A percentile compares a stretch with the other conserved stretches of the same genome.
phyloP scores from a whole-genome alignment of 148 eudicot genomes.

The Polygonum maritimum region DNA sequence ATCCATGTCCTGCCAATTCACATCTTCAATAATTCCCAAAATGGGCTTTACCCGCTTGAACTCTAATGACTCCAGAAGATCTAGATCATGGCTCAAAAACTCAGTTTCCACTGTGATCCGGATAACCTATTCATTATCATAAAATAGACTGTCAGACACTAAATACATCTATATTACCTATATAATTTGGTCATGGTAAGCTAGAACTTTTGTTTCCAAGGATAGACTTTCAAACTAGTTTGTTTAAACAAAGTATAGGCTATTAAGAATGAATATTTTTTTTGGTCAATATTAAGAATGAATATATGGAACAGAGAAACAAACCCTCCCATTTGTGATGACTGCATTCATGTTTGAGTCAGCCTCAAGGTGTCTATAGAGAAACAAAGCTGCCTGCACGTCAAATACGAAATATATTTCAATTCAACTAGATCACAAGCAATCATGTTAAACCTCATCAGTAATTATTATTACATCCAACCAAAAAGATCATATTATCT shows the following conservation, averaged over 20 bases:
- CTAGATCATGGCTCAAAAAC: conserved; percentile 78
- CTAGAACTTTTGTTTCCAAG: neutral
- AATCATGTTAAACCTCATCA: neutral
- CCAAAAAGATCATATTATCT: neutral
- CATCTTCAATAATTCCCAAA: conserved; percentile 60
- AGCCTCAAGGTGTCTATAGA: conserved; percentile 54
- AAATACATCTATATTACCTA: neutral
- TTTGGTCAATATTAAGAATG: neutral
- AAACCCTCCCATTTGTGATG: conserved; percentile 95
- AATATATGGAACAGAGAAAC: conserved; percentile 15
- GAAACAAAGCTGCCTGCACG: conserved; percentile 60
- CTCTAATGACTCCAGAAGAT: conserved; percentile 77
- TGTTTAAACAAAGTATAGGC: neutral
- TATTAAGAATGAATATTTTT: neutral
- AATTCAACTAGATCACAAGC: neutral
- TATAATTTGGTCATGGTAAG: neutral
- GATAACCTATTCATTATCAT: conserved; percentile 37
- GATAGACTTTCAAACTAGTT: neutral
- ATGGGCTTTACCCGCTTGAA: conserved; percentile 80
- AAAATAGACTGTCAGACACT: conserved; percentile 7
- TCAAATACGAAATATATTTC: neutral
- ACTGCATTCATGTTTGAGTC: conserved; percentile 61
- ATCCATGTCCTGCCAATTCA: conserved; percentile 72
- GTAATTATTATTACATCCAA: neutral
- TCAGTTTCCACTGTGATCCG: conserved; percentile 31